These are phyloP conservation scores for Parachaetomium inaequale DNA, from an alignment of 495 filamentous ascomycete genomes.

Conservation along the genomic window DNA sequence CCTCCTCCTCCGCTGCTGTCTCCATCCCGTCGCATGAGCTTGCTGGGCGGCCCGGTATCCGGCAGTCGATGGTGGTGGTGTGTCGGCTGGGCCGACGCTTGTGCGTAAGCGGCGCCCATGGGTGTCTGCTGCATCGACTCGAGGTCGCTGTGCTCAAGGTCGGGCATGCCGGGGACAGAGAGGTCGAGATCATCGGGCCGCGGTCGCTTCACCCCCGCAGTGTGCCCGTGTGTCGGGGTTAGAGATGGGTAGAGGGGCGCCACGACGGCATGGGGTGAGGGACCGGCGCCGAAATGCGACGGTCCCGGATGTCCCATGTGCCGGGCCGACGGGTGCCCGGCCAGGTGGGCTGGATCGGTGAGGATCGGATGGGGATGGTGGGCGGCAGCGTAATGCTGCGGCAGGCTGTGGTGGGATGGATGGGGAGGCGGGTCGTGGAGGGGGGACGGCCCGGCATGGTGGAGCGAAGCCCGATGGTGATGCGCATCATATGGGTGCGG, in stretches of 20 bases:
- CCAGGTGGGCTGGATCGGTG: constrained; percentile 45
- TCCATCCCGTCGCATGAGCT: constrained; percentile 52
- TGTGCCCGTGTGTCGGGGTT: constrained; percentile 40
- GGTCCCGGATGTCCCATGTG: constrained; percentile 47
- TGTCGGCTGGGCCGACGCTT: constrained; percentile 42
- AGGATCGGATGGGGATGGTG: constrained; percentile 50
- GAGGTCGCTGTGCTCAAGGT: constrained; percentile 46
- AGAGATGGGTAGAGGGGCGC: constrained; percentile 46
- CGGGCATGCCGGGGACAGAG: constrained; percentile 48
- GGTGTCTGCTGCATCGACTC: constrained; percentile 49
- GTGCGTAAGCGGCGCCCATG: constrained; percentile 43
- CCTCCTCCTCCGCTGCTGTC: constrained; percentile 38
- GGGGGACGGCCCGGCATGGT: constrained; percentile 43
- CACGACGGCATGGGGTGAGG: constrained; percentile 43
- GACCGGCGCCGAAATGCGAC: constrained; percentile 41
- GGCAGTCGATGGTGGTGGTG: constrained; percentile 76
- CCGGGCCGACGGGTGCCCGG: constrained; percentile 43
- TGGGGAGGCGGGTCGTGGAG: constrained; percentile 43
- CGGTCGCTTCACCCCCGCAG: constrained; percentile 44
- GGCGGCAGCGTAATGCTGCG: constrained; percentile 48
- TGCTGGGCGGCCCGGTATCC: constrained; percentile 56
- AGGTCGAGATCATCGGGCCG: constrained; percentile 50
- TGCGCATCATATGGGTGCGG: constrained; percentile 52
- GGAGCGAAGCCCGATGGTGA: constrained; percentile 47
- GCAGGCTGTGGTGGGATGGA: constrained; percentile 46